Conservation (phyloP, 495 filamentous ascomycete genomes). For the Darksidea phi region DNA sequence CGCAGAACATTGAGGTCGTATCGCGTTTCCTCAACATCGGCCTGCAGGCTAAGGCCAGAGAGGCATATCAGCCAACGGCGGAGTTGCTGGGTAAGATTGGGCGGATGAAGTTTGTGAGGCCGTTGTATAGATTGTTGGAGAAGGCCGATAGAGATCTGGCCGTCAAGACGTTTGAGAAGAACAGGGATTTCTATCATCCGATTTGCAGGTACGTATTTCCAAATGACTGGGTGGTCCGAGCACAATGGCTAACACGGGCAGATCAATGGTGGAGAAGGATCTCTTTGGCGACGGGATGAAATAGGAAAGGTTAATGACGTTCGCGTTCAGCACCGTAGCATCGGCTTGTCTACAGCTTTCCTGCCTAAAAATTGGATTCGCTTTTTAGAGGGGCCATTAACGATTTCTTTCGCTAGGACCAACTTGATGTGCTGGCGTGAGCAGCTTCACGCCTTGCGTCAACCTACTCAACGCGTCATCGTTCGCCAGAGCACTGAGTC, state of each 20-base stretch:
- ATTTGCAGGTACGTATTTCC: constrained; percentile 63
- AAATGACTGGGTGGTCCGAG: background rate
- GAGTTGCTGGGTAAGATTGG: constrained; percentile 78
- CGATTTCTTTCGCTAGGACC: too few relatives aligned
- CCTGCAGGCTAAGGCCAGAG: constrained; percentile 67
- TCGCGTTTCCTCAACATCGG: constrained; percentile 75
- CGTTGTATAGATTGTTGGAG: constrained; percentile 70
- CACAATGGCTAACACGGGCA: constrained; percentile 8
- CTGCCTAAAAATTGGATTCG: too few relatives aligned
- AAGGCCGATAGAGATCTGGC: constrained; percentile 72
- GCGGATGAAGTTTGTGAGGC: constrained; percentile 94
- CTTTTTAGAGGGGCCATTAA: too few relatives aligned
- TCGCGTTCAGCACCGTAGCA: too few relatives aligned
- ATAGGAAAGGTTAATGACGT: too few relatives aligned
- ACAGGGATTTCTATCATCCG: constrained; percentile 91
- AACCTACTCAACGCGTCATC: too few relatives aligned
- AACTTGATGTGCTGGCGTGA: too few relatives aligned
- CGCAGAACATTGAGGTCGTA: constrained; percentile 81
- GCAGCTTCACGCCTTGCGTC: too few relatives aligned
- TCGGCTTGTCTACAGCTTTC: too few relatives aligned
- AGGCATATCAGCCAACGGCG: constrained; percentile 64
- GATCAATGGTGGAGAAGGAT: constrained; percentile 62
- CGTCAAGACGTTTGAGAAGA: constrained; percentile 76
- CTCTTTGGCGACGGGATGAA: constrained; percentile 47
- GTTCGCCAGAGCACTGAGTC: too few relatives aligned